Percentiles rank a stretch among this genome's conserved stretches.
Evolutionary conservation across 371 early-diverging fungal genomes (phyloP).

Genomic region (Catenaria anguillulae): DNA sequence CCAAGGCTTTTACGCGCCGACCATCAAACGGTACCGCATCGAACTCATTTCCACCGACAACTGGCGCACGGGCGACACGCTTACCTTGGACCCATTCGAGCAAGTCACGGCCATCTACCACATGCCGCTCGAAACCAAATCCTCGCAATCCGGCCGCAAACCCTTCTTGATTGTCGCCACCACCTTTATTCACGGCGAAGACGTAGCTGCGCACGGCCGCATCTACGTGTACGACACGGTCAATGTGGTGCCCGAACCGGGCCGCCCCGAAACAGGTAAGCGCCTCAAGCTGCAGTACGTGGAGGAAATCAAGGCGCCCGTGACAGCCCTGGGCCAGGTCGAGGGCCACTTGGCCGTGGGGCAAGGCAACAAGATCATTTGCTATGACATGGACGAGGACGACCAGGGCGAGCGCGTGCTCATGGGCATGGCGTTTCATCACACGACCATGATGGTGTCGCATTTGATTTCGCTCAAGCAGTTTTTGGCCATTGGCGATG

Average conservation of each 20-base stretch:
- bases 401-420: constrained; percentile 38
- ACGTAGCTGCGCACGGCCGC: constrained; percentile 73
- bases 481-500: constrained; percentile 83
- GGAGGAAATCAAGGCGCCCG: constrained; percentile 87
- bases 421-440: constrained; percentile 90
- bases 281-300: constrained; percentile 69
- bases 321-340: constrained; percentile 72
- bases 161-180: constrained; percentile 84
- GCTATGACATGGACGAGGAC: constrained; percentile 78
- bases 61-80: constrained; percentile 12
- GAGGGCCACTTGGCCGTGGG: constrained; percentile 81
- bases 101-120: constrained; percentile 61
- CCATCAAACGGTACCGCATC: neutral
- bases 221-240: constrained; percentile 90
- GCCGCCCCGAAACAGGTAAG: constrained; percentile 87
- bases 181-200: constrained; percentile 79
- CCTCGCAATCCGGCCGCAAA: constrained; percentile 66
- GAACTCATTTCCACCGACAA: neutral
- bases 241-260: constrained; percentile 92
- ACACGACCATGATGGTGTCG: constrained; percentile 81
- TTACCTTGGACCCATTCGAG: constrained; percentile 69
- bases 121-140: constrained; percentile 75
- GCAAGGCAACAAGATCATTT: constrained; percentile 80
- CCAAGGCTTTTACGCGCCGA: neutral
- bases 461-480: constrained; percentile 73